Evolutionary conservation across 2,329 filamentous ascomycete genomes (phyloP).

Genomic region (Alternaria tenuissima): DNA sequence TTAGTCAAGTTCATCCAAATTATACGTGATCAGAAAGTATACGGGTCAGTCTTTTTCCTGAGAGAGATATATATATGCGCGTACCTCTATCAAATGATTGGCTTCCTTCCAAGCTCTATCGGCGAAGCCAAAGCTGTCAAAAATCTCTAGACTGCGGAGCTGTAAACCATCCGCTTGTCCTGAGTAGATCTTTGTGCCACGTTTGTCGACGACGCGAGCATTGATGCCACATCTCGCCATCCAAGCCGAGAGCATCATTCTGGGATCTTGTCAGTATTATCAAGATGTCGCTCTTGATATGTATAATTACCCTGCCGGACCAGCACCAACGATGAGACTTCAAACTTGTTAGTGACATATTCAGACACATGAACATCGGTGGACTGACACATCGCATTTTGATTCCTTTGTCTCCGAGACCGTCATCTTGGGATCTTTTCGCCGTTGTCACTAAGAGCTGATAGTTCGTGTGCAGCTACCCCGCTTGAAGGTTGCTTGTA

Average conservation of each 20-base stretch:
- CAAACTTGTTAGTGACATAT: not conserved
- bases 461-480: not conserved
- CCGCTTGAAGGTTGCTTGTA: not conserved
- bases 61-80: conserved; percentile 56
- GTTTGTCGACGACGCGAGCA: conserved; percentile 54
- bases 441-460: not conserved
- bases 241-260: conserved; percentile 53
- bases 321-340: conserved; percentile 52
- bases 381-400: conserved; percentile 49
- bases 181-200: conserved; percentile 51
- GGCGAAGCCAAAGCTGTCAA: conserved; percentile 71
- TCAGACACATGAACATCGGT: not conserved
- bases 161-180: conserved; percentile 56
- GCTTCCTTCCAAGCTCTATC: conserved; percentile 71
- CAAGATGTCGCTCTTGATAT: not conserved
- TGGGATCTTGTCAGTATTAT: not conserved
- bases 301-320: conserved; percentile 36
- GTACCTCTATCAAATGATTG: conserved; percentile 73
- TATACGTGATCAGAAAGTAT: too few species aligned
- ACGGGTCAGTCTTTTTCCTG: not conserved
- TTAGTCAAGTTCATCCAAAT: conserved; percentile 7
- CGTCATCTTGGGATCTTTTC: conserved; percentile 35
- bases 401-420: conserved; percentile 33
- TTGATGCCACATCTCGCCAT: conserved; percentile 53
- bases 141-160: conserved; percentile 54